A percentile compares a stretch with the other conserved stretches of the same genome.
Evolutionary conservation across 2,329 filamentous ascomycete species (phyloP).

Genomic region (Fusarium sp.): DNA sequence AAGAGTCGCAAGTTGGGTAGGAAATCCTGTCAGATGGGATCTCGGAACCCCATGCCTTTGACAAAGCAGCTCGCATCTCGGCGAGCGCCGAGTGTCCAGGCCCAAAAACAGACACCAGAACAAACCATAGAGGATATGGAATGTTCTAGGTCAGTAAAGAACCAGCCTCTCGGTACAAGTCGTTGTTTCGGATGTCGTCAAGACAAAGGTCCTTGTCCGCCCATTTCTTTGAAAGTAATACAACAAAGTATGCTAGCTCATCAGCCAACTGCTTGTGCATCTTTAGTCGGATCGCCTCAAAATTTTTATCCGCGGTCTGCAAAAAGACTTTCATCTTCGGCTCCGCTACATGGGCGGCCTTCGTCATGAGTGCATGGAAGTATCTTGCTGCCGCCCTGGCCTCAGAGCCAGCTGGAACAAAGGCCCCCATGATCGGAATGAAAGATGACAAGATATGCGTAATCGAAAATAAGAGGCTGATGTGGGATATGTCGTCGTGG

Average conservation of each 20-base stretch:
- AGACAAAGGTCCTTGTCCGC: background rate
- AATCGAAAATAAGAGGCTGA: background rate
- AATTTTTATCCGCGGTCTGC: accelerated
- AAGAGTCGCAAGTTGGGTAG: background rate
- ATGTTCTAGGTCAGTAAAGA: background rate
- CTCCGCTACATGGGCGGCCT: too few species aligned
- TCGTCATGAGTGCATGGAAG: too few species aligned
- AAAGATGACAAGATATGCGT: accelerated
- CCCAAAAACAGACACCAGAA: background rate
- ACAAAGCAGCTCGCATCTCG: background rate
- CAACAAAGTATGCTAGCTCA: background rate
- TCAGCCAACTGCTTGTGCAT: background rate
- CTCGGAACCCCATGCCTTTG: background rate
- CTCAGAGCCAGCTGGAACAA: accelerated
- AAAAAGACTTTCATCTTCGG: too few species aligned
- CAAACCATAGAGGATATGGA: background rate
- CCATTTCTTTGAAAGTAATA: too few species aligned
- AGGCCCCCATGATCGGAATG: background rate
- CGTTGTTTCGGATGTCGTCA: background rate
- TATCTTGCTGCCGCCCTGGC: accelerated
- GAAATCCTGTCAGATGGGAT: accelerated
- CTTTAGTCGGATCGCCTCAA: too few species aligned
- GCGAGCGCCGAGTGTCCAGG: background rate
- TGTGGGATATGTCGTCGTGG: background rate
- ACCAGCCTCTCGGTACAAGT: accelerated